phyloP scores from a whole-genome alignment of 2,329 filamentous ascomycete genomes.

The Colletotrichum filicis region DNA sequence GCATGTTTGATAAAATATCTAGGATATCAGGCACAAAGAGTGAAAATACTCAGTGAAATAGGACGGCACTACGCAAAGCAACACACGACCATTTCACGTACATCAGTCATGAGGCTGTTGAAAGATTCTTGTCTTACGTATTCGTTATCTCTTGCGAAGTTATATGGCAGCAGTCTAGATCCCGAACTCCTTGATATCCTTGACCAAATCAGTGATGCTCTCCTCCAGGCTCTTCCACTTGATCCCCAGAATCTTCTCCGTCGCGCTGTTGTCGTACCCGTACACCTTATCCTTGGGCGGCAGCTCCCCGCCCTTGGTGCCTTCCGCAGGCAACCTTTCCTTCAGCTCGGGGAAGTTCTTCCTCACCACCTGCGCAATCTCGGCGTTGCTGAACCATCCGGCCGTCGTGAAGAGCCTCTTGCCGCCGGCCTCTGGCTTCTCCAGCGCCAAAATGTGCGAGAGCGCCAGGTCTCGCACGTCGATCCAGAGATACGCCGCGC shows the following conservation, averaged over 20 bases:
- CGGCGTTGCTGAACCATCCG: conserved; percentile 58
- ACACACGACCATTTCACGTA: too few relatives aligned
- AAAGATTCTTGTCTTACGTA: too few relatives aligned
- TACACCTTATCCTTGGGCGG: conserved; percentile 55
- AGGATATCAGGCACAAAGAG: too few relatives aligned
- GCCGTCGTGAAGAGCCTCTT: conserved; percentile 62
- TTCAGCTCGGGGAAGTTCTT: conserved; percentile 61
- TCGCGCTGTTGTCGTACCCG: conserved; percentile 67
- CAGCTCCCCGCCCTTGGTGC: conserved; percentile 55
- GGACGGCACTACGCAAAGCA: too few relatives aligned
- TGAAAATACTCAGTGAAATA: too few relatives aligned
- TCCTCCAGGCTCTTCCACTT: conserved; percentile 72
- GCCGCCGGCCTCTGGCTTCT: conserved; percentile 58
- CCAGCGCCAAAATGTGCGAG: conserved; percentile 64
- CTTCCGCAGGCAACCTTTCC: conserved; percentile 57
- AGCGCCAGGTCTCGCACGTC: conserved; percentile 67
- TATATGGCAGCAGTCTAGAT: conserved; percentile 30
- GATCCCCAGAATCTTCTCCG: conserved; percentile 69
- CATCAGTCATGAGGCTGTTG: too few relatives aligned
- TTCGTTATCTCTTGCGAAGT: too few relatives aligned
- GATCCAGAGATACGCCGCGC: conserved; percentile 58
- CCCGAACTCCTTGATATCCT: conserved; percentile 41
- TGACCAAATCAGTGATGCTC: conserved; percentile 69
- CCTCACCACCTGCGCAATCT: conserved; percentile 56
- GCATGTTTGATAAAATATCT: too few relatives aligned